Evolutionary conservation across 805 yeast genomes (phyloP).

Genomic region (Candida suzukii): DNA sequence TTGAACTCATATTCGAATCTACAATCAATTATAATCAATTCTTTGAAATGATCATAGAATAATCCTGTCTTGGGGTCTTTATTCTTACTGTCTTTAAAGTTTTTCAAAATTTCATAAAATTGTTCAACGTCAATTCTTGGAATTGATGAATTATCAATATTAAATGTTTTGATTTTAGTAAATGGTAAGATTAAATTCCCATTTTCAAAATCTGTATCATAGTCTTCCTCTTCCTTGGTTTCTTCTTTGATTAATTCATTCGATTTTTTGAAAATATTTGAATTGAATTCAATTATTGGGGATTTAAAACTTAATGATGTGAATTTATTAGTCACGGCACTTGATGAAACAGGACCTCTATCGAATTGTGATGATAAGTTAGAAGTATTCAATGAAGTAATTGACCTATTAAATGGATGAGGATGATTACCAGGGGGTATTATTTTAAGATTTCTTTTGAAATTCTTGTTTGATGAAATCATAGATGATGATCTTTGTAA

Average conservation of each 20-base stretch:
- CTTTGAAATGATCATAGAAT: conserved; percentile 43
- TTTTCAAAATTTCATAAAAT: conserved; percentile 44
- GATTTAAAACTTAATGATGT: conserved; percentile 13
- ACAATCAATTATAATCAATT: conserved; percentile 68
- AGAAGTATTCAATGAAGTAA: not conserved
- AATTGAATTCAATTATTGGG: not conserved
- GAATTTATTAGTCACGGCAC: conserved; percentile 18
- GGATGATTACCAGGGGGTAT: too few relatives aligned
- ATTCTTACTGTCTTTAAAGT: conserved; percentile 30
- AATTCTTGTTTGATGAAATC: conserved; percentile 2
- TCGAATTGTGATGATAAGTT: not conserved
- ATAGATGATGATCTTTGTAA: conserved; percentile 23
- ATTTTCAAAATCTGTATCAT: not conserved
- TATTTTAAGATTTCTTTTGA: not conserved
- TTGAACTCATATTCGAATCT: conserved; percentile 86
- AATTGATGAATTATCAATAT: conserved; percentile 50
- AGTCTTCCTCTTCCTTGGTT: too few relatives aligned
- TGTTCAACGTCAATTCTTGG: conserved; percentile 60
- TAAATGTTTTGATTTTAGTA: conserved; percentile 34
- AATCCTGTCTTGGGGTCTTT: conserved; percentile 23
- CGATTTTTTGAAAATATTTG: too few relatives aligned
- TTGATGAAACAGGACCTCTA: too few relatives aligned
- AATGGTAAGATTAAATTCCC: conserved; percentile 17
- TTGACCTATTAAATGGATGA: not conserved
- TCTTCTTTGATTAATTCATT: not conserved